Evolutionary conservation across 495 filamentous ascomycete species (phyloP), one percentile per base, ranked within the genome.

Genomic region (Neurospora sp.): DNA sequence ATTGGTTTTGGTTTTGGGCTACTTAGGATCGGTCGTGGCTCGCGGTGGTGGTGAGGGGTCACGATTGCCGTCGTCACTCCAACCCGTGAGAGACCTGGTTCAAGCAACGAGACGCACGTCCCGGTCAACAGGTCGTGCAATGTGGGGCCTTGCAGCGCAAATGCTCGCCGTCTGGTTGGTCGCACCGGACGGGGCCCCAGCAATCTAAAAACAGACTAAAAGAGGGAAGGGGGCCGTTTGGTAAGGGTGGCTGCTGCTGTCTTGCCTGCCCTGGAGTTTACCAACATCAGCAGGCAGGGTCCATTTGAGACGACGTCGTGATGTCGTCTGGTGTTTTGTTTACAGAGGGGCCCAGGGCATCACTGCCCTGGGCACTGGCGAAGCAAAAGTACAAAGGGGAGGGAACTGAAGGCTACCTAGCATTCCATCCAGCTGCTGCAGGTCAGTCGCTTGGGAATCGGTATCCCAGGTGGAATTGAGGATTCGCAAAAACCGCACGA

Each of bases 151-250:
- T 42, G 62, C 54, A 74, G 69, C 62, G 71, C 70, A 75, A 77
- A 78, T 78, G 76, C 71, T 31, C 40, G 21, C 19, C 19, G 66
- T 77, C 71, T 70, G 76, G 76, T 80, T 80, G 79, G 77, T 71
- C 73, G 69, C 48, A 36, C 10, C 40, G 66, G 28, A 76, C 70
- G 71, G 75, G 69, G 70, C 71, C 70, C 69, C 70, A 74, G 73
- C 70, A 71, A 74, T 74, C 75, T 78, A 78, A 77, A 78, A 77
- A 77, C 77, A 78, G 77, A 78, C 42, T 70, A 31, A 73, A 62
- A 71, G 66, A 72, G 71, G 19, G 42, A 71, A 74, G 72, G 70
- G 69, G 71, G 72, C 69, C 45, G 74, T 42, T 28, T 62, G 39
- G 37, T 24, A 39, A 21, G 39, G n/a, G 62, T 17, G 19, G 62